Evolutionary conservation across 345 rosid species (phyloP), one percentile per base, ranked within the genome.

Genomic region (Boechera retrofracta): DNA sequence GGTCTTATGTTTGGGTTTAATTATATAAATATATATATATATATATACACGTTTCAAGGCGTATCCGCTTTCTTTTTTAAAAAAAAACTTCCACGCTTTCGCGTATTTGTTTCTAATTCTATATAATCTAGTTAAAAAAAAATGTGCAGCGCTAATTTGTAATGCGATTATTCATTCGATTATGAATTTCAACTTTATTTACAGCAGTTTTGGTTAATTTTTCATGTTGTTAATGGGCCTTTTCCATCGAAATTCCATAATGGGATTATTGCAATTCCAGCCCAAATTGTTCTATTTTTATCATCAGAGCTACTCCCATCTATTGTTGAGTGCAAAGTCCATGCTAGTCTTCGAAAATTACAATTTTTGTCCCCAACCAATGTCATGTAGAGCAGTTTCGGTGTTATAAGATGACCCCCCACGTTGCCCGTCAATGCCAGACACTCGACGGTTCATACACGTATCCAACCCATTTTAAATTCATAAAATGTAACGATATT

Each of bases 381-480:
- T 51, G 58, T 18, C 26, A 32, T 49, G 60, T 28, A 13, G 21
- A 52, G 60, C 47, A 67, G 35, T 67, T 52, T 67, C 10, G 31
- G 13, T 10, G 42, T 64, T 9, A 18, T 3, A 6, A 53, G n/a
- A 53, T 68, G 73, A n/a, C 9, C 13, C 52, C 16, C 26, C 72
- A 68, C 72, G 72, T 68, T 68, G 13, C 38, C 35, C 36, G 62
- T 28, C 62, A 68, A 53, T 53, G 72, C 62, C 61, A 52, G 60
- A 12, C 61, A 52, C 52, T 35, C 8, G 47, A 67, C 26, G 26
- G 21, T 53, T 21, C 33, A 52, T 21, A 51, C 71, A 67, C 60
- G 26, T 52, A 7, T 9, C 61, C 61, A 36, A 38, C 35, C 71
- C 35, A 11, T 21, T 31, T 12, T 31, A 4, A 7, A 49, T 33